Evolutionary conservation across 2,329 filamentous ascomycete genomes (phyloP).

Genomic region (Daldinia sp.): DNA sequence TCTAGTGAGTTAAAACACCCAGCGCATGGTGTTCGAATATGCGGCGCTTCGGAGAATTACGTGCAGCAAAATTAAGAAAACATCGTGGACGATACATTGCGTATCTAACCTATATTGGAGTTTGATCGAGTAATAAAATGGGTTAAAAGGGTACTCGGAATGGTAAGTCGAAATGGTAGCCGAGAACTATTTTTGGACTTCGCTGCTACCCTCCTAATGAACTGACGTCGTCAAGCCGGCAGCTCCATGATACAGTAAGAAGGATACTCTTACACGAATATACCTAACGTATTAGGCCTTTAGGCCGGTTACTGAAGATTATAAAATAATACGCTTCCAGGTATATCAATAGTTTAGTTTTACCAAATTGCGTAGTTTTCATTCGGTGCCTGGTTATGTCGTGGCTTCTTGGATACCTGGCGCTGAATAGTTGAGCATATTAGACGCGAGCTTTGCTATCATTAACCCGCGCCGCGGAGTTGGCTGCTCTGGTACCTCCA

Average conservation of each 20-base stretch:
- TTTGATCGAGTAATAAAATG: conserved; percentile 2
- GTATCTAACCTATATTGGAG: background rate
- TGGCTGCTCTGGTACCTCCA: background rate
- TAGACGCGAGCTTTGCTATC: background rate
- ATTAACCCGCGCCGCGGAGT: background rate
- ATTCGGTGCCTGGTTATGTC: too few relatives aligned
- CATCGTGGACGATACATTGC: background rate
- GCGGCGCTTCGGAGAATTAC: background rate
- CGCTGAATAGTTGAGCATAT: too few relatives aligned
- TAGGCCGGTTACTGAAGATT: too few relatives aligned
- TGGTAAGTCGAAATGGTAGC: background rate
- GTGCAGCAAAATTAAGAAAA: conserved; percentile 7
- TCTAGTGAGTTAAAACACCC: background rate
- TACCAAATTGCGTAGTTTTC: too few relatives aligned
- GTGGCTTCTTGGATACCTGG: too few relatives aligned
- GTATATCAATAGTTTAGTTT: too few relatives aligned
- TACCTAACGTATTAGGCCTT: too few relatives aligned
- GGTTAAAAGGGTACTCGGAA: background rate
- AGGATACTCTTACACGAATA: background rate
- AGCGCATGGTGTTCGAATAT: background rate
- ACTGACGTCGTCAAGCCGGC: background rate
- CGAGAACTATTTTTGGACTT: conserved; percentile 11
- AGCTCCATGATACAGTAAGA: background rate
- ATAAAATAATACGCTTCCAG: too few relatives aligned
- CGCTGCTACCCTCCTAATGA: background rate